Conservation (phyloP, 345 rosid species). For the Raphanus raphanistrum region DNA sequence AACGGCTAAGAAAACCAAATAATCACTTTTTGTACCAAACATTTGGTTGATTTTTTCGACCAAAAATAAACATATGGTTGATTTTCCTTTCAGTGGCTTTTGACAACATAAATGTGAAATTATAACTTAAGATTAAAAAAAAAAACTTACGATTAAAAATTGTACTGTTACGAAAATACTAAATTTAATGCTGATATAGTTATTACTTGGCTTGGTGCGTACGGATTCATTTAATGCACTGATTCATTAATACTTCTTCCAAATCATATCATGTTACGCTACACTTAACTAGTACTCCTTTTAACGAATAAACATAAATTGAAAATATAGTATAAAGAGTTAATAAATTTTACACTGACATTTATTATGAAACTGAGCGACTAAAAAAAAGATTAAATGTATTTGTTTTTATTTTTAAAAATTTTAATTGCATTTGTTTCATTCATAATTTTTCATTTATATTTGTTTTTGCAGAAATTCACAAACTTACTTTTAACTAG, state of each 20-base stretch:
- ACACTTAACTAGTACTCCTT: no score
- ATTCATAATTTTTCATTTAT: background rate
- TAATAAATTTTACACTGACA: no score
- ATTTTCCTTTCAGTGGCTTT: background rate
- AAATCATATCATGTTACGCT: no score
- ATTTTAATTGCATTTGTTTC: background rate
- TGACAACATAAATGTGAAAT: background rate
- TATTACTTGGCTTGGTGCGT: conserved; percentile 5
- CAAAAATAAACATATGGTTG: background rate
- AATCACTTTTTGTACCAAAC: background rate
- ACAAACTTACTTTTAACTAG: background rate
- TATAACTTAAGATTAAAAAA: background rate
- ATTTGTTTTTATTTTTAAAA: no score
- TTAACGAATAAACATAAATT: no score
- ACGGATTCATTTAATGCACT: conserved; percentile 10
- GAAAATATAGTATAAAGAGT: no score
- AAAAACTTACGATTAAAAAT: no score
- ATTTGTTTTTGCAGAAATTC: background rate
- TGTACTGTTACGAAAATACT: no score
- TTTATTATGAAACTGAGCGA: no score
- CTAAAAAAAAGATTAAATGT: no score
- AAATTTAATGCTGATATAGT: background rate
- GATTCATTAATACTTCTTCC: no score
- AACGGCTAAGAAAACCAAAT: background rate
- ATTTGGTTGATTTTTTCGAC: background rate